Base-by-base conservation (phyloP, 441 rosid genomes). In the Pelargonium australe region DNA sequence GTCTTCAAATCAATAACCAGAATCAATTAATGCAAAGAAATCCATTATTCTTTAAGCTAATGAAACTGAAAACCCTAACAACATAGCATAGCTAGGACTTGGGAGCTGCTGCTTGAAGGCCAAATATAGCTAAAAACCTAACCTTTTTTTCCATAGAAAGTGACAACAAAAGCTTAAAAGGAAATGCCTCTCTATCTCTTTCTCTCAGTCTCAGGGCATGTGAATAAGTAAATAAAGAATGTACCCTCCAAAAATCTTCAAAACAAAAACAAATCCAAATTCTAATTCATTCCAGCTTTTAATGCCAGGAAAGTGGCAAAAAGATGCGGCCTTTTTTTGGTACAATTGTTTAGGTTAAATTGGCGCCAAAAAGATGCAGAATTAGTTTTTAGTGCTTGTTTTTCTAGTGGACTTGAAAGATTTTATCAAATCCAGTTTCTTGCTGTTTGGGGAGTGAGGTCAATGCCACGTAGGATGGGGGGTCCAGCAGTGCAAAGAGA, bases 341-440 rank as follows among this genome's bases (percentile, higher is more conserved):
- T 63, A 11, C 58, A 16, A 1, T 3, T 7, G 72, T 71, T 25
- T 61, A 37, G 55, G 70, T 7, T 69, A 77, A 73, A 70, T 80
- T 80, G 89, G 86, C 89, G 96, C 92, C 88, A 83, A 79, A 77
- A 77, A 68, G 43, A 70, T 14, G 68, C 60, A 61, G 72, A 74
- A 68, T 72, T 69, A 58, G 8, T 12, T 68, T 37, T 43, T 67
- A 7, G n/a, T 19, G 34, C 20, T 20, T 20, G 23, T 25, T 45
- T 41, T 4, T 82, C 57, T 79, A 4, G 89, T 74, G 97, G 97
- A 91, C 90, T 83, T 77, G 74, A 85, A 77, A 72, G 65, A 66
- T 16, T 75, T 75, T 79, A 82, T 87, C 71, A 79, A 89, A 84
- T 85, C 49, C 63, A 74, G 71, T 86, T 84, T 71, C 78, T 14